Evolutionary conservation across 1,139 yeast species (phyloP).

Genomic region (Scheffersomyces parashehatae): DNA sequence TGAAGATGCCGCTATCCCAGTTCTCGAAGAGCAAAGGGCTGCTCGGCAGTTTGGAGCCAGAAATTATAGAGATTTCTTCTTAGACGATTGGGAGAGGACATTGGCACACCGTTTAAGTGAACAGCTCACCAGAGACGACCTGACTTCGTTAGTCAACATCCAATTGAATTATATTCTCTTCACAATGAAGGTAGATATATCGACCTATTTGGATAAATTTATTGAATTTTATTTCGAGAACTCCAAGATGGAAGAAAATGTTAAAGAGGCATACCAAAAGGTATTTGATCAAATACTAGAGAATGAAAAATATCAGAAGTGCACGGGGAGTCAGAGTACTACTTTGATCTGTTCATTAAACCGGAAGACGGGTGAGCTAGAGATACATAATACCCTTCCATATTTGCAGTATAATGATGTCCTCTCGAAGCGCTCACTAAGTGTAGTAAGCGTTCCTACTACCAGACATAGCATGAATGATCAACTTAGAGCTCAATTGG

Average conservation of each 20-base stretch:
- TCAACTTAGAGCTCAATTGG: neutral
- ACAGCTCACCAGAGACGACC: conserved; percentile 26
- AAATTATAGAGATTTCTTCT: conserved; percentile 8
- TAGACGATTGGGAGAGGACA: conserved; percentile 27
- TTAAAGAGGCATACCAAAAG: conserved; percentile 5
- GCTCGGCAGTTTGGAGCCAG: conserved; percentile 1
- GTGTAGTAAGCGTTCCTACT: neutral
- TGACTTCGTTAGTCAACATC: conserved; percentile 30
- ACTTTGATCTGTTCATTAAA: conserved; percentile 32
- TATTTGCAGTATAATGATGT: conserved; percentile 1
- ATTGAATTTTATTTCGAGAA: conserved; percentile 8
- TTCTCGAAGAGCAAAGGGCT: conserved; percentile 2
- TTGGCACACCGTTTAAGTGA: conserved; percentile 25
- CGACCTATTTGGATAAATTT: conserved; percentile 22
- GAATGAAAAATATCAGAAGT: conserved; percentile 6
- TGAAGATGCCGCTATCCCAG: conserved; percentile 2
- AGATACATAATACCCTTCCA: conserved; percentile 17
- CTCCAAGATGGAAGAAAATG: conserved; percentile 2
- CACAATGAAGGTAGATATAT: conserved; percentile 29
- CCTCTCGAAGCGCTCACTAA: neutral
- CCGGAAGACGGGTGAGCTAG: conserved; percentile 31
- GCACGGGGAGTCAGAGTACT: conserved; percentile 10
- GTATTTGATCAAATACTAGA: neutral
- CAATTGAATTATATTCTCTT: conserved; percentile 40
- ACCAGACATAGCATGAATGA: neutral